Evolutionary conservation across 2,329 filamentous ascomycete species (phyloP), one percentile per base, ranked within the genome.

Genomic region (Nigrospora oryzae): DNA sequence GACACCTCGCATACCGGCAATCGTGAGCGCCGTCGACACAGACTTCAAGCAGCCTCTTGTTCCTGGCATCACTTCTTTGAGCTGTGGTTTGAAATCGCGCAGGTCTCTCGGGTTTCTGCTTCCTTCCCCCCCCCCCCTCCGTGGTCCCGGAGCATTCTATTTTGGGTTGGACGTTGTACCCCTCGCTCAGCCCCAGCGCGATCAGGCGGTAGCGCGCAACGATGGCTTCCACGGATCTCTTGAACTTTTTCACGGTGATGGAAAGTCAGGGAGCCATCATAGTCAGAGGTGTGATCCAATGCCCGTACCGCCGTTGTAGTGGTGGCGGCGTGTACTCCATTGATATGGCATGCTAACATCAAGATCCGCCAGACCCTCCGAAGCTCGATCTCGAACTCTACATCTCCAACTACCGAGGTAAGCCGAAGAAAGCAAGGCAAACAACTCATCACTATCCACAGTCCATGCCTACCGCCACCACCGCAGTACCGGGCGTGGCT

Each of bases 311-410:
- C 23, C 7, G 23, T 28, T 19, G 6, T 10, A 11, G 13, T 36
- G 34, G 34, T 6, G 13, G 34, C 34, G 13, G n/a, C 13, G 12
- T 23, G 13, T 28, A 38, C 15, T 19, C n/a, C 15, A 11, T 19
- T 14, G 37, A n/a, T 12, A 2, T 38, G 34, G 5, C 34, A 10
- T 38, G 37, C 28, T 30, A 11, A 41, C 19, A 19, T 39, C 13
- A n/a, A 32, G 33, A 33, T 33, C 36, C 36, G 47, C 14, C 43
- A 91, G 87, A 89, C 40, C 66, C 78, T 7, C 90, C 91, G 11
- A 95, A 91, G 60, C 84, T 97, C 54, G 93, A 97, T 57, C 77
- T 98, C 36, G 89, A 96, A 49, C 79, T 85, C 34, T 97, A 96
- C 64, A 85, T 95, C 41, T 76, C 84, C 53, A 95, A 96, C 60